Conservation (phyloP, 129 eudicot species). For the Heracleum sosnowskyi region DNA sequence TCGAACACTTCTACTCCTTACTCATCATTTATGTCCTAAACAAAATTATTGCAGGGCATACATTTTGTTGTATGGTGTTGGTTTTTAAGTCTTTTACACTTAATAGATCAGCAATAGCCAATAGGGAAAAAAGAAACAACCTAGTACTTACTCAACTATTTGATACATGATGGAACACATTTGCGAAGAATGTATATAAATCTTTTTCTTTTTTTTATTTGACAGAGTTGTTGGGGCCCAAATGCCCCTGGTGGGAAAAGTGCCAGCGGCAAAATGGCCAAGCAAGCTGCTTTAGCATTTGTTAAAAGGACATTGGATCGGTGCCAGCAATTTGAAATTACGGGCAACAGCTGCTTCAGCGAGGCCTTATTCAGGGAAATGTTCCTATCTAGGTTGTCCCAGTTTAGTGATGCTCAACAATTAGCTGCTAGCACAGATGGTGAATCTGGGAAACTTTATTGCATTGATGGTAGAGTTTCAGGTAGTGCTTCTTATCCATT, state of each 20-base stretch:
- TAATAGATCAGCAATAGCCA: neutral
- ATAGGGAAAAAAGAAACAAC: neutral
- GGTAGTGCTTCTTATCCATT: constrained; percentile 23
- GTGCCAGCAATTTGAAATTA: constrained; percentile 49
- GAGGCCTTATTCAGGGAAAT: constrained; percentile 57
- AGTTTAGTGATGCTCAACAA: constrained; percentile 33
- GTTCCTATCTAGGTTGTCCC: constrained; percentile 41
- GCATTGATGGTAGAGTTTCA: constrained; percentile 47
- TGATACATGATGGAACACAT: neutral
- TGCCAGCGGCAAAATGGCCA: constrained; percentile 66
- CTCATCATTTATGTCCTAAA: neutral
- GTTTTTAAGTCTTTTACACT: neutral
- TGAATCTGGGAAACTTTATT: constrained; percentile 37
- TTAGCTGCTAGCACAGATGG: constrained; percentile 30
- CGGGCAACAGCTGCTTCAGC: constrained; percentile 68
- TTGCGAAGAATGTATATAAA: neutral
- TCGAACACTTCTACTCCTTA: neutral
- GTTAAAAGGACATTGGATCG: constrained; percentile 54
- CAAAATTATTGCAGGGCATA: neutral
- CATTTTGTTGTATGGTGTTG: neutral
- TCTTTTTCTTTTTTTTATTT: neutral
- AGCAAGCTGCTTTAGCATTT: constrained; percentile 75
- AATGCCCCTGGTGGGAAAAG: constrained; percentile 61
- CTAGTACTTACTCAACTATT: no score
- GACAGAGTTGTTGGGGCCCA: constrained; percentile 71